Percentiles rank a stretch among this genome's conserved stretches.
These are phyloP conservation scores for Eimeria maxima DNA, from an alignment of 169 alveolate species.

Conservation along the genomic window DNA sequence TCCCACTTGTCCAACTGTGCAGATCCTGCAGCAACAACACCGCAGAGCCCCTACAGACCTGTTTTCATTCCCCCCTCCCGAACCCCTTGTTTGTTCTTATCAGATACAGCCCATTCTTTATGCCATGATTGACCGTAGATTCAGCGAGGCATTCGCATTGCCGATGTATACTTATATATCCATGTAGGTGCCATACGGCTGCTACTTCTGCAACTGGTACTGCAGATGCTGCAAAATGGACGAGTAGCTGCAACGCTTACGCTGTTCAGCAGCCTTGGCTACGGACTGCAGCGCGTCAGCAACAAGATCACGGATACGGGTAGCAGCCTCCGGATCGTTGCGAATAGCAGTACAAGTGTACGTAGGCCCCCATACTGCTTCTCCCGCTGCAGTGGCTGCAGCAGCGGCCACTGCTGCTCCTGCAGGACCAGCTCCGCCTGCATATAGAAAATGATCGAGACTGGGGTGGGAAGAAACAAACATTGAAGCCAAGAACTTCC, in stretches of 20 bases:
- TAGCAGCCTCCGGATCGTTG: slow-evolving; percentile 37
- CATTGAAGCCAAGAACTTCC: slow-evolving; percentile 44
- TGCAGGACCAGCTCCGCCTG: not conserved
- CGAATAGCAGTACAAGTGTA: not conserved
- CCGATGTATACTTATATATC: not conserved
- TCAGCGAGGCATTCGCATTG: not conserved
- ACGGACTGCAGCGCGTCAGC: slow-evolving; percentile 29
- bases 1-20: slow-evolving; percentile 7
- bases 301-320: not conserved
- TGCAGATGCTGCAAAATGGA: not conserved
- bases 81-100: not conserved
- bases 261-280: slow-evolving; percentile 31
- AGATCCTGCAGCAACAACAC: slow-evolving; percentile 25
- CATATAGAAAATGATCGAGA: not conserved
- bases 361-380: slow-evolving; percentile 24
- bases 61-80: not conserved
- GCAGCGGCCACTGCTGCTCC: not conserved
- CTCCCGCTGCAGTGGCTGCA: slow-evolving; percentile 23
- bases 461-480: slow-evolving; percentile 21
- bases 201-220: not conserved
- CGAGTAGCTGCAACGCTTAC: not conserved
- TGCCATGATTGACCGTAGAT: not conserved
- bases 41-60: not conserved
- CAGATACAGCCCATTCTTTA: not conserved
- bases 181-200: not conserved